phyloP scores from a whole-genome alignment of 2,329 filamentous ascomycete genomes.

The Epicoccum nigrum region DNA sequence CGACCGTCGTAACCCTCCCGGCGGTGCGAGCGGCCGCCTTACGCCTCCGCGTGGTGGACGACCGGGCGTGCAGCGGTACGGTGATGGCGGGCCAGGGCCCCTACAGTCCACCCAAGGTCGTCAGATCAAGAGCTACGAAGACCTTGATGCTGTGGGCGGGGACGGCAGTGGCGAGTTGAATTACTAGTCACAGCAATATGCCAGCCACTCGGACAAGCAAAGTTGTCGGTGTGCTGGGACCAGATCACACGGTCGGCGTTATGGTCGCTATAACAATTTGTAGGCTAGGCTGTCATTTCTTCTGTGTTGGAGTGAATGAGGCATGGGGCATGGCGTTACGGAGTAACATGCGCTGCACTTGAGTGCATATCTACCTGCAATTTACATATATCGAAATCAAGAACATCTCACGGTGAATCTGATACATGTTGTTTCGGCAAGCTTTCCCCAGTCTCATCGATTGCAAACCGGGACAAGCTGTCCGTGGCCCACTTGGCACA shows the following conservation, averaged over 20 bases:
- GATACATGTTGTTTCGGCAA: not conserved
- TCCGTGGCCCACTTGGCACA: conserved; percentile 10
- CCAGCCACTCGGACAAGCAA: not conserved
- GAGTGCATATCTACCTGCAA: conserved; percentile 9
- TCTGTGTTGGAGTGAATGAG: conserved; percentile 6
- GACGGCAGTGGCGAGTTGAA: conserved; percentile 82
- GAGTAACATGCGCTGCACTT: conserved; percentile 9
- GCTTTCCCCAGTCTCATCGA: conserved; percentile 2
- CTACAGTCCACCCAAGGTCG: conserved; percentile 90
- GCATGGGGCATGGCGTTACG: conserved; percentile 14
- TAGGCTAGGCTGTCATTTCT: conserved; percentile 21
- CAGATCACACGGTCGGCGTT: conserved; percentile 26
- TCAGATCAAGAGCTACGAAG: conserved; percentile 95
- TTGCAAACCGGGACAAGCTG: conserved; percentile 4
- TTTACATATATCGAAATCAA: not conserved
- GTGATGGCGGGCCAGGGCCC: conserved; percentile 78
- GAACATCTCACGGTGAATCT: not conserved
- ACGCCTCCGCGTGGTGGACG: conserved; percentile 57
- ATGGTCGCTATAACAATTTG: conserved; percentile 14
- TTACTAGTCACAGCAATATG: conserved; percentile 62
- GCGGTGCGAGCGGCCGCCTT: conserved; percentile 54
- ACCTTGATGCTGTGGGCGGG: conserved; percentile 76
- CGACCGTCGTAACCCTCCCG: conserved; percentile 54
- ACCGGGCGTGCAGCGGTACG: conserved; percentile 67
- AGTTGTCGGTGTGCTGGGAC: conserved; percentile 12